Conservation (phyloP, 768 basidiomycete species). For the Candolleomyces eurysporus region DNA sequence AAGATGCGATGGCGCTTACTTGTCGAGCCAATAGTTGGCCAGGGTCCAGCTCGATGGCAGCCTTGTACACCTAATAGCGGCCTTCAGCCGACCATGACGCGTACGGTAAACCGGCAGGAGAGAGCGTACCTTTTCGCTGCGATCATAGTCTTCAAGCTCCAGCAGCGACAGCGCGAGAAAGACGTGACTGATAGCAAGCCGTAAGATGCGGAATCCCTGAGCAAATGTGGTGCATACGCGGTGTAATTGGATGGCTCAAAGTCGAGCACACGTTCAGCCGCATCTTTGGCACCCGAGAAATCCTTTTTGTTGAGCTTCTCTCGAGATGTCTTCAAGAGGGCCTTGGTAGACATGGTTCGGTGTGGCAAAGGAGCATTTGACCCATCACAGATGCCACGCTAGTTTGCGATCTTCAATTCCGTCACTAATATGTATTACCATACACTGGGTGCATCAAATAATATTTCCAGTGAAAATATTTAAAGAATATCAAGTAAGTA, state of each 20-base stretch:
- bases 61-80: constrained; percentile 63
- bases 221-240: constrained; percentile 54
- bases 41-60: constrained; percentile 69
- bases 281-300: constrained; percentile 61
- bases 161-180: constrained; percentile 80
- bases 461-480: no score
- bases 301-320: constrained; percentile 78
- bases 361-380: constrained; percentile 50
- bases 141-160: constrained; percentile 65
- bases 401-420: not conserved
- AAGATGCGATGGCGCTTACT: constrained; percentile 40
- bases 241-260: constrained; percentile 84
- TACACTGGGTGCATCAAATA: no score
- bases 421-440: not conserved
- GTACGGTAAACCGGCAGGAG: constrained; percentile 4
- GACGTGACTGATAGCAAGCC: constrained; percentile 56
- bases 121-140: constrained; percentile 82
- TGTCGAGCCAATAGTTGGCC: constrained; percentile 82
- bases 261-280: constrained; percentile 63
- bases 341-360: constrained; percentile 34
- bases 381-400: no score
- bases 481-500: no score
- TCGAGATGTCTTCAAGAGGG: constrained; percentile 66
- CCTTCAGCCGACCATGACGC: constrained; percentile 8
- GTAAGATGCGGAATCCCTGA: not conserved